Evolutionary conservation across 2,329 filamentous ascomycete genomes (phyloP), one percentile per base, ranked within the genome.

Genomic region (Rutstroemia sp.): DNA sequence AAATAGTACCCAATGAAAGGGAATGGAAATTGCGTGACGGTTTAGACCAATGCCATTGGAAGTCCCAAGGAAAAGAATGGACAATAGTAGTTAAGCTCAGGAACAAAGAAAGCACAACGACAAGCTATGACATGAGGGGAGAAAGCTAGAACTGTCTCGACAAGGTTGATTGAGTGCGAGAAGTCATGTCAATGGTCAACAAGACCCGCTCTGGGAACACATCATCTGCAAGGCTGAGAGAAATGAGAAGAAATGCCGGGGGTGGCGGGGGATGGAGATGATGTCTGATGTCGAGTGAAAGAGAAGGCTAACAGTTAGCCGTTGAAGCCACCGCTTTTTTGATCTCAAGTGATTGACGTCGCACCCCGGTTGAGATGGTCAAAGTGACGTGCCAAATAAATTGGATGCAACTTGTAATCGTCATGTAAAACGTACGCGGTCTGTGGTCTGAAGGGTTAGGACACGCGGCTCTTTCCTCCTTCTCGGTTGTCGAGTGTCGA

Each of bases 221-320:
- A 17, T 5, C 10, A 54, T 48, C 37, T 54, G 52, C 52, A 49
- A 54, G 52, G 52, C 52, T 54, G 52, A 54, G 23, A 38, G 23
- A 23, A 4, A 23, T 23, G 23, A 21, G 19, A 17, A 4, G 4
- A 5, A 16, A 12, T 21, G 16, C 3, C 16, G 1, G 3, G 19
- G 51, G 17, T 41, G 2, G 42, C 6, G 12, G 12, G n/a, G 30
- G 25, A 50, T 41, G 16, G 30, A 48, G 23, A 23, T 23, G 23
- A 23, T 23, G 23, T 19, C 34, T 30, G n/a, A 42, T 48, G 44
- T 41, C 12, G n/a, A 39, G n/a, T 9, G 19, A 23, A 38, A 21
- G 25, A 47, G 42, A 37, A 47, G 10, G 51, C 42, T 27, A 38
- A 7, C 5, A 34, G 19, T 9, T 8, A 6, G 25, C 39, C 39